These are phyloP conservation scores for Globisporangium viniferum DNA, from an alignment of 352 stramenopile genomes.

Conservation along the genomic window DNA sequence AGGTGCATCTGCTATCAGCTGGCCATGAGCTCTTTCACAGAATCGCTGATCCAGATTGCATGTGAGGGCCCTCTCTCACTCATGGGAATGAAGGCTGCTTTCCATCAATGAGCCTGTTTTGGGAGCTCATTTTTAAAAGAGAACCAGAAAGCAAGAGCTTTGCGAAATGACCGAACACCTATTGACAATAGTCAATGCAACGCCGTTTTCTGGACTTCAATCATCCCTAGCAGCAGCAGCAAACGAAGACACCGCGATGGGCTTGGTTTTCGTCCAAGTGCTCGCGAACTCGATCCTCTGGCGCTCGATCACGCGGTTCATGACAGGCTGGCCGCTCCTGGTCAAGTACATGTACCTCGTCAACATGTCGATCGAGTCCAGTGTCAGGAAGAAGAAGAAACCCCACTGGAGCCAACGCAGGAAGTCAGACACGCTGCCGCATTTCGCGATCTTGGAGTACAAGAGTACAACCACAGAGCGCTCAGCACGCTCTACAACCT, in stretches of 20 bases:
- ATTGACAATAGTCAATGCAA: too few species aligned
- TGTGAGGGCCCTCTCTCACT: too few species aligned
- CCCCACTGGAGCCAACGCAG: neutral
- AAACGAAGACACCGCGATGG: neutral
- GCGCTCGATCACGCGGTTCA: slow-evolving; percentile 5
- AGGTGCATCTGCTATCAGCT: too few species aligned
- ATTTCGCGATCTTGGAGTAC: slow-evolving; percentile 8
- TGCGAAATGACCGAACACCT: too few species aligned
- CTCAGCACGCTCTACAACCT: slow-evolving; percentile 7
- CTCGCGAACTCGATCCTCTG: slow-evolving; percentile 1
- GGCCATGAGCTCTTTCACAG: too few species aligned
- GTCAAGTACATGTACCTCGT: slow-evolving; percentile 6
- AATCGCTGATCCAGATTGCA: too few species aligned
- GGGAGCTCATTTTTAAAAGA: too few species aligned
- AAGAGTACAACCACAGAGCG: neutral
- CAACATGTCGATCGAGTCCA: neutral
- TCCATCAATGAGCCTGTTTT: too few species aligned
- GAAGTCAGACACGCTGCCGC: neutral
- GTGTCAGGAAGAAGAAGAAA: too few species aligned
- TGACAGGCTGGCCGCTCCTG: neutral
- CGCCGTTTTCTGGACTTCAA: too few species aligned
- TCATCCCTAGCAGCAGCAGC: neutral
- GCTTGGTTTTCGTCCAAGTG: neutral
- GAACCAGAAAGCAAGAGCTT: too few species aligned
- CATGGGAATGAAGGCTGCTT: too few species aligned